phyloP scores from a whole-genome alignment of 768 basidiomycete genomes.

The Mycena alexandri region DNA sequence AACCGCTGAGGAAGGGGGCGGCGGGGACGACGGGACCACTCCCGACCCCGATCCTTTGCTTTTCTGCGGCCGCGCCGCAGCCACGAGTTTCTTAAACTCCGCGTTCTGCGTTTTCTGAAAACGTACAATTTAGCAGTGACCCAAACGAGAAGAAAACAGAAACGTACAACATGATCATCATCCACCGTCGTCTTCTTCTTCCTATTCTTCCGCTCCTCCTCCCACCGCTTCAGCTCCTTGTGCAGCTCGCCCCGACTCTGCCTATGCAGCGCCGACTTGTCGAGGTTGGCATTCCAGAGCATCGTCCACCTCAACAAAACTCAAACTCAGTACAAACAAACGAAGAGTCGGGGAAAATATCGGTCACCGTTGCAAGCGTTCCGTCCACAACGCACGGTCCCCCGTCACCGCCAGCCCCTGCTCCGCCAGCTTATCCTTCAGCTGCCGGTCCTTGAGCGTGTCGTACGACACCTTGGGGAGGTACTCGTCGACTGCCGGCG shows the following conservation, averaged over 20 bases:
- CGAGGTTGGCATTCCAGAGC: conserved; percentile 78
- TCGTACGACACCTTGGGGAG: conserved; percentile 77
- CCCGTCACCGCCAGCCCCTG: conserved; percentile 65
- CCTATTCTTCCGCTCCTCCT: conserved; percentile 59
- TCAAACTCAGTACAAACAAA: conserved; percentile 10
- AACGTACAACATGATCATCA: conserved; percentile 54
- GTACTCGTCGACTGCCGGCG: conserved; percentile 51
- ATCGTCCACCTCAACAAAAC: conserved; percentile 73
- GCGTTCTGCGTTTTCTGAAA: conserved; percentile 53
- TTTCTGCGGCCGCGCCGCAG: conserved; percentile 46
- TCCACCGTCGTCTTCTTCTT: conserved; percentile 58
- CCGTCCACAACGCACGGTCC: conserved; percentile 62
- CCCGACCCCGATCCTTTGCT: conserved; percentile 35
- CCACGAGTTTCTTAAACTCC: conserved; percentile 56
- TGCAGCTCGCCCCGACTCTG: conserved; percentile 62
- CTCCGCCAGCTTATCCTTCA: conserved; percentile 68
- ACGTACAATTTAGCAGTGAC: conserved; percentile 10
- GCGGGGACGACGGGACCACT: background rate
- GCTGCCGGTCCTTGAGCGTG: conserved; percentile 69
- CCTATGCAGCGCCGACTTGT: conserved; percentile 61
- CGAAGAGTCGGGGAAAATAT: conserved; percentile 21
- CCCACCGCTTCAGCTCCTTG: conserved; percentile 69
- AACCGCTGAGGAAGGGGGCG: background rate
- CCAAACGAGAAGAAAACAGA: background rate
- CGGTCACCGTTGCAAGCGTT: conserved; percentile 69